A percentile compares a stretch with the other conserved stretches of the same genome.
phyloP scores from a whole-genome alignment of 2,329 filamentous ascomycete genomes.

The Pestalotiopsis sp. region DNA sequence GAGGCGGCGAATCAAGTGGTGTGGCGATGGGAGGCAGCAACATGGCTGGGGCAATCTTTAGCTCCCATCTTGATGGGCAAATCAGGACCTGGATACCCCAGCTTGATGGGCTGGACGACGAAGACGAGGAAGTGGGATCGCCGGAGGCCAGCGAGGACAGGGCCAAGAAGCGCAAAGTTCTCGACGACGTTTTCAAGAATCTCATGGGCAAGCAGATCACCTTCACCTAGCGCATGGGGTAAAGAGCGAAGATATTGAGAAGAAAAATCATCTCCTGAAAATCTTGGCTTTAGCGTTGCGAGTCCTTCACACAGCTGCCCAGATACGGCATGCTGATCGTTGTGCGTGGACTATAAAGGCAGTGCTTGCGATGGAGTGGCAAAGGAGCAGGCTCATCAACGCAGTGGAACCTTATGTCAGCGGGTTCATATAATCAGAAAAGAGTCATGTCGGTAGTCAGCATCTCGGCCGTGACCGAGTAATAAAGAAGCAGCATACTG shows the following conservation, averaged over 20 bases:
- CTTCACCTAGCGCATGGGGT: constrained; percentile 42
- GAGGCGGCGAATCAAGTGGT: constrained; percentile 59
- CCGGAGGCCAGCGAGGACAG: constrained; percentile 45
- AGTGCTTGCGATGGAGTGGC: too few species aligned
- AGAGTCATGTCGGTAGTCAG: not conserved
- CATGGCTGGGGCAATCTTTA: constrained; percentile 67
- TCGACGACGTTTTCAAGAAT: constrained; percentile 80
- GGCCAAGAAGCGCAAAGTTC: constrained; percentile 74
- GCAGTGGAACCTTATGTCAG: not conserved
- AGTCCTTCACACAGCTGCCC: not conserved
- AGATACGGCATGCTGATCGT: not conserved
- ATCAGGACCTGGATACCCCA: constrained; percentile 79
- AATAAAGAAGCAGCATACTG: not conserved
- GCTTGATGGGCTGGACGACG: constrained; percentile 51
- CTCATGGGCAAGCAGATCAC: constrained; percentile 74
- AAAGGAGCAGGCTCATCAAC: not conserved
- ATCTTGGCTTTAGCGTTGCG: not conserved
- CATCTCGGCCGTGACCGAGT: not conserved
- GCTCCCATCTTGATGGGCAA: constrained; percentile 80
- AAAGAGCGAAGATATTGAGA: not conserved
- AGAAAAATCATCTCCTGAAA: not conserved
- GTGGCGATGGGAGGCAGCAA: constrained; percentile 63
- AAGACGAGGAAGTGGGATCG: constrained; percentile 48
- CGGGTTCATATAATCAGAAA: not conserved
- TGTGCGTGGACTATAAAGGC: not conserved